Base-by-base conservation (phyloP, 768 basidiomycete genomes). In the Termitomyces sp. region DNA sequence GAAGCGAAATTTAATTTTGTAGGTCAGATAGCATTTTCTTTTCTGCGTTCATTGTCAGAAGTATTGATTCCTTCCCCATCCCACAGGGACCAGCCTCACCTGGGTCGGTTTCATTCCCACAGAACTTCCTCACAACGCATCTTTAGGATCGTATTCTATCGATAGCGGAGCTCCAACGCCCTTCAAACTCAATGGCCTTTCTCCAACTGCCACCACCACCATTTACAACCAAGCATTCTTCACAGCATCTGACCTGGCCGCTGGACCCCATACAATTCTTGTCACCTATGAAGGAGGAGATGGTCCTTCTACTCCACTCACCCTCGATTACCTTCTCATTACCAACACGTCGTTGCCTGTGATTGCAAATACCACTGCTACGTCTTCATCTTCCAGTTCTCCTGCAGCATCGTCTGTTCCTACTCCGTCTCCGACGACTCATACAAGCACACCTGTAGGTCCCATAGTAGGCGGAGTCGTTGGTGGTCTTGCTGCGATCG, bases 381-480 rank as follows among this genome's bases (percentile, higher is more conserved):
- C 42, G 40, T 12, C n/a, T 20, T 2, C 42, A 20, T 3, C 33
- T 34, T 18, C 22, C 2, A 37, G 10, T 52, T 18, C 6, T 8
- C 9, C 36, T 9, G 0, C 40, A 16, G 2, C 5, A 0, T 18
- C 53, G 1, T 50, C 39, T 16, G 22, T 27, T 14, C 32, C 56
- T 18, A 10, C 40, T 20, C 0, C 32, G 6, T 39, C 55, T 36
- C 18, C 27, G 7, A 30, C 13, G 13, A 5, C 18, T 2, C 49
- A 54, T 20, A n/a, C 42, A 16, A 33, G 30, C 24, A 39, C 54
- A 14, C 60, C 46, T 5, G 22, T 62, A 20, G 60, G 63, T 22
- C 45, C 61, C 16, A 55, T 62, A 14, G 45, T 62, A 0, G 63
- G 60, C 10, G 63, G 57, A 1, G 55, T 62, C 8, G 37, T 59